A percentile compares a stretch with the other conserved stretches of the same genome.
Evolutionary conservation across 345 rosid species (phyloP).

Genomic region (Orychophragmus violaceus): DNA sequence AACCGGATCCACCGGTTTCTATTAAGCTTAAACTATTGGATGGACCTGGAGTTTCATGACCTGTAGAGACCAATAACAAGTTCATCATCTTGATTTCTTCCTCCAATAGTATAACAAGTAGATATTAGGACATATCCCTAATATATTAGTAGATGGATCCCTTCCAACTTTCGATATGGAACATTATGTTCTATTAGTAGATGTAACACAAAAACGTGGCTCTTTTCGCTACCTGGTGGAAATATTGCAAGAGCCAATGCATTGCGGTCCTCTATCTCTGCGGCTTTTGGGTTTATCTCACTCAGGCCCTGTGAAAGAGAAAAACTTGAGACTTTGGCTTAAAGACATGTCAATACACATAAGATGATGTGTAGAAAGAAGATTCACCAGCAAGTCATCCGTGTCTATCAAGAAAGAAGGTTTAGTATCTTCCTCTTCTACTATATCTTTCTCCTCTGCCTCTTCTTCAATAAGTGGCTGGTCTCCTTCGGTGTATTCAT

Average conservation of each 20-base stretch:
- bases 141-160: too few species aligned
- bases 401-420: conserved; percentile 29
- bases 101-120: not conserved
- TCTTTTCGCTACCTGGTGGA: conserved; percentile 55
- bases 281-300: conserved; percentile 64
- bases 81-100: not conserved
- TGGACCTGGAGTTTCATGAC: conserved; percentile 35
- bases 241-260: conserved; percentile 91
- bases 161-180: too few species aligned
- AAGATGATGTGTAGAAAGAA: conserved; percentile 38
- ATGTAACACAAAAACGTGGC: not conserved
- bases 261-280: conserved; percentile 77
- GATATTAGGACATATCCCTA: too few species aligned
- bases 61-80: conserved; percentile 34
- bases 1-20: conserved; percentile 57
- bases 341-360: conserved; percentile 36
- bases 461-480: conserved; percentile 22
- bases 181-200: too few species aligned
- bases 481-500: conserved; percentile 6
- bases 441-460: conserved; percentile 4
- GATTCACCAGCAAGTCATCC: conserved; percentile 40
- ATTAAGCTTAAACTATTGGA: conserved; percentile 47
- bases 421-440: conserved; percentile 13
- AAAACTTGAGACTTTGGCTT: not conserved
- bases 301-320: conserved; percentile 46